A percentile compares a stretch with the other conserved stretches of the same genome.
phyloP scores from a whole-genome alignment of 2,329 filamentous ascomycete species.

The Pseudocercospora musae region DNA sequence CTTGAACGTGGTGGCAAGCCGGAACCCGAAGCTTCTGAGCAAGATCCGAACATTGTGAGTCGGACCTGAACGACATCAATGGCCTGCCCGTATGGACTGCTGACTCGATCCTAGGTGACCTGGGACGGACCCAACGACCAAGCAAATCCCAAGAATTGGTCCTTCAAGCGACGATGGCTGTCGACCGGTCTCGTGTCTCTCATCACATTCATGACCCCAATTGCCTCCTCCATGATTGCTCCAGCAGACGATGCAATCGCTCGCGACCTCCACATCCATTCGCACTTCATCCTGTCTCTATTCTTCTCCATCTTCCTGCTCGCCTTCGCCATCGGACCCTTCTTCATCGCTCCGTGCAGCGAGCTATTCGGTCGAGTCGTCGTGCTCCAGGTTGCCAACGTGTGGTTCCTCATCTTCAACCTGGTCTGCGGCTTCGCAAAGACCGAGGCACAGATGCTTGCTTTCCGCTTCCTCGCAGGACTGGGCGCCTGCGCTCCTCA shows the following conservation, averaged over 20 bases:
- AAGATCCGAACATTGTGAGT: background rate
- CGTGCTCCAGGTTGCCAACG: slow-evolving; percentile 32
- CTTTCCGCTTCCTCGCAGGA: slow-evolving; percentile 34
- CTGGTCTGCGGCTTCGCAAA: slow-evolving; percentile 35
- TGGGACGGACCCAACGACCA: slow-evolving; percentile 45
- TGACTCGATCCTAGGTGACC: slow-evolving; percentile 29
- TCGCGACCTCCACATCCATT: slow-evolving; percentile 29
- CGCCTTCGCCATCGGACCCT: slow-evolving; percentile 33
- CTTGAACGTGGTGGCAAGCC: background rate
- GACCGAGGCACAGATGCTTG: slow-evolving; percentile 31
- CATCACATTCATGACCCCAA: slow-evolving; percentile 37
- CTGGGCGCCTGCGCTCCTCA: slow-evolving; percentile 34
- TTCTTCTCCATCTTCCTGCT: slow-evolving; percentile 37
- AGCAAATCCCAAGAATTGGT: slow-evolving; percentile 46
- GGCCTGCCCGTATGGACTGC: no score
- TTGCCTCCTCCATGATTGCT: slow-evolving; percentile 36
- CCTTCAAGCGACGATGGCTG: slow-evolving; percentile 41
- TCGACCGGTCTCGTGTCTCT: slow-evolving; percentile 36
- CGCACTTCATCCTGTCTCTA: slow-evolving; percentile 24
- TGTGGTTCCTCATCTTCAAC: slow-evolving; percentile 35
- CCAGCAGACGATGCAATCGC: slow-evolving; percentile 29
- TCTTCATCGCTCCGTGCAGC: slow-evolving; percentile 32
- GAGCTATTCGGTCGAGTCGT: slow-evolving; percentile 33
- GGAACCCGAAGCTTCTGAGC: background rate
- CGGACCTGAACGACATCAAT: background rate